Evolutionary conservation across 352 stramenopile species (phyloP).

Genomic region (Saprolegnia parasitica): DNA sequence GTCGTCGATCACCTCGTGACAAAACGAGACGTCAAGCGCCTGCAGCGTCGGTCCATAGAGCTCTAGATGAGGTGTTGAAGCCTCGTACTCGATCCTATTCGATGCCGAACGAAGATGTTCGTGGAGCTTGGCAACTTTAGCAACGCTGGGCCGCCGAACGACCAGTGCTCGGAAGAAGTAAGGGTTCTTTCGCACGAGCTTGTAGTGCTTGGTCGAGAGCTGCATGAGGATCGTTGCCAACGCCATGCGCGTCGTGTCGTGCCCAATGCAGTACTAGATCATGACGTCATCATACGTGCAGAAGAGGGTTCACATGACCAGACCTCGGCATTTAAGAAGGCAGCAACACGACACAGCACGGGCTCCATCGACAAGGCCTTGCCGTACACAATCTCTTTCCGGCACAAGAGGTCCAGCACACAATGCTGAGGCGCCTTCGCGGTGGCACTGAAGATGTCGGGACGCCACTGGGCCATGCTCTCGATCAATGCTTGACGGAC

Average conservation of each 20-base stretch:
- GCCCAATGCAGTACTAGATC: conserved; percentile 8
- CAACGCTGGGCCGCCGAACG: not conserved
- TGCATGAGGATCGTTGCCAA: not conserved
- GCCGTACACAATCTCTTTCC: conserved; percentile 22
- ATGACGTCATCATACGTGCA: not conserved
- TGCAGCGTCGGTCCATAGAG: conserved; percentile 5
- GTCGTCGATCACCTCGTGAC: conserved; percentile 21
- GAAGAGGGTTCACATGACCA: too few species aligned
- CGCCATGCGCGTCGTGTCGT: not conserved
- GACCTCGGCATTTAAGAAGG: conserved; percentile 12
- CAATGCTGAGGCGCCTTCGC: not conserved
- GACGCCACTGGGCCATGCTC: too few species aligned
- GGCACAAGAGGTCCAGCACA: conserved; percentile 17
- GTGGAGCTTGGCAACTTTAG: not conserved
- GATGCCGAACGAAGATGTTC: not conserved
- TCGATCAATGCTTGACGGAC: too few species aligned
- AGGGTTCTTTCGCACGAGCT: conserved; percentile 19
- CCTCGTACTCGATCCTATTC: not conserved
- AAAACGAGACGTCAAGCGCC: conserved; percentile 21
- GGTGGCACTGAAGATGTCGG: not conserved
- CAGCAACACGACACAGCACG: conserved; percentile 8
- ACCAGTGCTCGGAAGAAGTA: conserved; percentile 17
- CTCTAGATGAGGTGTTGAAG: not conserved
- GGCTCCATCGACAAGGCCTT: conserved; percentile 21
- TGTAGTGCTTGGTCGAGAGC: conserved; percentile 19